Evolutionary conservation across 768 basidiomycete species (phyloP).

Genomic region (Mycena haematopus): DNA sequence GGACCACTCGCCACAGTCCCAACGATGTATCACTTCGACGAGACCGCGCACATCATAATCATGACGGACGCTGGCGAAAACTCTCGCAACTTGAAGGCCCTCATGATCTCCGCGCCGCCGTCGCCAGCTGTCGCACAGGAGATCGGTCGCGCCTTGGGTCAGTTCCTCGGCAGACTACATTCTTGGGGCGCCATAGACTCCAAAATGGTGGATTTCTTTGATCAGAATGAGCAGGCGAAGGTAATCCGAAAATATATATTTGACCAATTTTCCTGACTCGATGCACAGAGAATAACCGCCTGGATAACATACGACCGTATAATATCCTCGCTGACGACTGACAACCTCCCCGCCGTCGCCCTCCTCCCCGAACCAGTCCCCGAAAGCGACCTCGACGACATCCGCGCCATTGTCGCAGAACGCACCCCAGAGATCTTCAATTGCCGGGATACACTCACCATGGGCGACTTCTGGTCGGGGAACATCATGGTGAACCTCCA

Average conservation of each 20-base stretch:
- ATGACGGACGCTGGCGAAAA: conserved; percentile 55
- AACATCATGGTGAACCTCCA: conserved; percentile 59
- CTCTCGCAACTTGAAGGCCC: conserved; percentile 41
- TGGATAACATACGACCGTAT: conserved; percentile 53
- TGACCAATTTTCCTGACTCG: no score
- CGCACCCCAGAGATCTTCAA: conserved; percentile 35
- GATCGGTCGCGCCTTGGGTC: conserved; percentile 61
- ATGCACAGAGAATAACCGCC: conserved; percentile 31
- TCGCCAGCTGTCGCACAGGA: conserved; percentile 40
- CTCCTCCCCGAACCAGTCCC: conserved; percentile 46
- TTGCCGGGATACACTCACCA: conserved; percentile 27
- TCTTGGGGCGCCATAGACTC: conserved; percentile 44
- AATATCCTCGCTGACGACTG: conserved; percentile 40
- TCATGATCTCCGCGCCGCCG: conserved; percentile 43
- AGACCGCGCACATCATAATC: conserved; percentile 47
- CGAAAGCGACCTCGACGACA: conserved; percentile 39
- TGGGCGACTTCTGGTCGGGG: conserved; percentile 81
- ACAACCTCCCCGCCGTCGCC: conserved; percentile 39
- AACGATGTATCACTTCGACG: conserved; percentile 47
- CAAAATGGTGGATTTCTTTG: conserved; percentile 43
- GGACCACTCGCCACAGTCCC: conserved; percentile 44
- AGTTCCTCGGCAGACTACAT: conserved; percentile 61
- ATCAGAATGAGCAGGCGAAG: conserved; percentile 45
- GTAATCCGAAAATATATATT: conserved; percentile 1
- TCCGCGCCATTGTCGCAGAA: conserved; percentile 38